Percentiles rank a stretch among this genome's conserved stretches.
Conservation (phyloP, 768 basidiomycete species). For the Psilocybe subaeruginosa region DNA sequence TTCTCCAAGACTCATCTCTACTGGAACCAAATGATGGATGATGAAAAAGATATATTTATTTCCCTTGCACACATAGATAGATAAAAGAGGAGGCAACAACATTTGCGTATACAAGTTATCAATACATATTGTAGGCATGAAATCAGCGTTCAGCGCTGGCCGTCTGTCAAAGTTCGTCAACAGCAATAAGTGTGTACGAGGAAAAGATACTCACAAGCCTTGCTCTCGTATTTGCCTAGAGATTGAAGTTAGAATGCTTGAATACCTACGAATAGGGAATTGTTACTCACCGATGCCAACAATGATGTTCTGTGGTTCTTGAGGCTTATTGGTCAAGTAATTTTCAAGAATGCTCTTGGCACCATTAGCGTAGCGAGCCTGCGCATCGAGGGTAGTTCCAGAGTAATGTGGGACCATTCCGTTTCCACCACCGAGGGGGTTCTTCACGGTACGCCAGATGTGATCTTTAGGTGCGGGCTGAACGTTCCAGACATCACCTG, state of each 20-base stretch:
- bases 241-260: conserved; percentile 1
- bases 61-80: not conserved
- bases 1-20: not conserved
- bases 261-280: not conserved
- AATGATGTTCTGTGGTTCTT: conserved; percentile 83
- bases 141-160: conserved; percentile 44
- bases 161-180: conserved; percentile 36
- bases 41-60: not conserved
- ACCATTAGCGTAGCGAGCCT: conserved; percentile 82
- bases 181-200: not conserved
- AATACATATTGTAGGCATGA: not conserved
- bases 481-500: conserved; percentile 81
- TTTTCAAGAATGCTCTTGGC: conserved; percentile 72
- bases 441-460: conserved; percentile 82
- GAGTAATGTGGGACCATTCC: conserved; percentile 90
- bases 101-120: not conserved
- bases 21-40: no score
- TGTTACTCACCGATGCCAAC: conserved; percentile 61
- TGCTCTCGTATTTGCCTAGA: conserved; percentile 45
- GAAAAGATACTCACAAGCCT: conserved; percentile 39
- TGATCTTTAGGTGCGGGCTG: conserved; percentile 90
- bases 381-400: conserved; percentile 89
- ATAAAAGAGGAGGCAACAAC: not conserved
- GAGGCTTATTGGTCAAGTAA: conserved; percentile 63
- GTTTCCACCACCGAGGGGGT: conserved; percentile 83